Evolutionary conservation across 331 rosid species (phyloP), one percentile per base, ranked within the genome.

Genomic region (Spiraea crenata): DNA sequence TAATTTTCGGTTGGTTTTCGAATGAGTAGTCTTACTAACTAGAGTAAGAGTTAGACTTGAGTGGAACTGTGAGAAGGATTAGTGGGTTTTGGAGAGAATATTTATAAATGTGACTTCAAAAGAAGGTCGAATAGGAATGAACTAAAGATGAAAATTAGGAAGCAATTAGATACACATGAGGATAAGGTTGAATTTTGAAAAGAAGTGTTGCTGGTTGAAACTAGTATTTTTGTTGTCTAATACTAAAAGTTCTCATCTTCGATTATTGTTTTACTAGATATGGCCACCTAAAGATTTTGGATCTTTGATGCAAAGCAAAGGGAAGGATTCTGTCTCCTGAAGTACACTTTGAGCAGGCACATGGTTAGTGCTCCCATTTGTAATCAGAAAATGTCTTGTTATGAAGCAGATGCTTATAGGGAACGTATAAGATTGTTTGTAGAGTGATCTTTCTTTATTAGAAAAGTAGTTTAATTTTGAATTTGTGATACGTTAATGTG

Each of bases 281-380:
- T 83, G 66, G 80, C 96, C 98, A 7, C 87, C 79, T 67, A 48
- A 82, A 72, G 74, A 42, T 44, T 89, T 87, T 81, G 96, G 98
- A 76, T 82, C 85, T 7, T 60, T 90, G 78, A 71, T 54, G 76
- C 78, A 69, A 54, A 72, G 57, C 10, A 13, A 37, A 37, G 15
- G 15, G 16, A 77, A 57, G 63, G 74, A 75, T 64, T 31, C 76
- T 15, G 63, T 63, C 67, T 25, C 71, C 9, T 80, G 57, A 80
- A 81, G 85, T 84, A 68, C 62, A 19, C 37, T 65, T 12, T 19
- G 45, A 61, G 51, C 66, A 15, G 12, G 44, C 17, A 5, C 39
- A 52, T 17, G 9, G 19, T 57, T 65, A 13, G 17, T 39, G 35
- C 19, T 25, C 31, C 51, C 52, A 50, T 59, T 6, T 54, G 54